Evolutionary conservation across 345 rosid genomes (phyloP).

Genomic region (Cardamine occulta): DNA sequence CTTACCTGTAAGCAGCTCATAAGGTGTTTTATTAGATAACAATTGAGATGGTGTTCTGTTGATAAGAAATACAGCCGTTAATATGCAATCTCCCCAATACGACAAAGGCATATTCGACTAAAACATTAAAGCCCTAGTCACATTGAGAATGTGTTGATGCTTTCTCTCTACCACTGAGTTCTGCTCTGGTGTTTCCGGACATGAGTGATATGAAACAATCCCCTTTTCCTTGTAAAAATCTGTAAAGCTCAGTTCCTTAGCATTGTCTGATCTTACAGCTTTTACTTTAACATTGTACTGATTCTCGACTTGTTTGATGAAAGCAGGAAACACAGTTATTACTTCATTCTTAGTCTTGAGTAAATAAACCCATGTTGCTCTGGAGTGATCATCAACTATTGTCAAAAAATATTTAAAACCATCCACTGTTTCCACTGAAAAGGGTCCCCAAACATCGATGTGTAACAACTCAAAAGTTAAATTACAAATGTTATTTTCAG

Average conservation of each 20-base stretch:
- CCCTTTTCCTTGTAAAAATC: background rate
- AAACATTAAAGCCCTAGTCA: fast-evolving
- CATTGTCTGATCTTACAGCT: background rate
- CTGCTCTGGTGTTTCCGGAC: background rate
- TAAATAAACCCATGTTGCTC: too few species aligned
- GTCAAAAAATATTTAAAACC: too few species aligned
- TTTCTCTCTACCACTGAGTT: fast-evolving
- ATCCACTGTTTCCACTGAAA: too few species aligned
- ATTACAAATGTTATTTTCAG: background rate
- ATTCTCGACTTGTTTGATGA: background rate
- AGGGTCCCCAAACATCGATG: too few species aligned
- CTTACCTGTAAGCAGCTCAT: fast-evolving
- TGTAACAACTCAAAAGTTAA: background rate
- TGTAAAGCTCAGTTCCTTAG: fast-evolving
- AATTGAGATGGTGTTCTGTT: background rate
- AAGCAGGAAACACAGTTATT: background rate
- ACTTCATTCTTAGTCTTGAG: too few species aligned
- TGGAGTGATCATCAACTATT: too few species aligned
- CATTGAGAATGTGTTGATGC: background rate
- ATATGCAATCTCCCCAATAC: background rate
- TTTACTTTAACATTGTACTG: background rate
- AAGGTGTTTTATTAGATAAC: fast-evolving
- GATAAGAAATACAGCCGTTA: fast-evolving
- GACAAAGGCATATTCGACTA: fast-evolving
- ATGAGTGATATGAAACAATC: background rate